These are phyloP conservation scores for Cenchrus purpureus DNA, from an alignment of 176 grass and related monocot genomes.

Conservation along the genomic window DNA sequence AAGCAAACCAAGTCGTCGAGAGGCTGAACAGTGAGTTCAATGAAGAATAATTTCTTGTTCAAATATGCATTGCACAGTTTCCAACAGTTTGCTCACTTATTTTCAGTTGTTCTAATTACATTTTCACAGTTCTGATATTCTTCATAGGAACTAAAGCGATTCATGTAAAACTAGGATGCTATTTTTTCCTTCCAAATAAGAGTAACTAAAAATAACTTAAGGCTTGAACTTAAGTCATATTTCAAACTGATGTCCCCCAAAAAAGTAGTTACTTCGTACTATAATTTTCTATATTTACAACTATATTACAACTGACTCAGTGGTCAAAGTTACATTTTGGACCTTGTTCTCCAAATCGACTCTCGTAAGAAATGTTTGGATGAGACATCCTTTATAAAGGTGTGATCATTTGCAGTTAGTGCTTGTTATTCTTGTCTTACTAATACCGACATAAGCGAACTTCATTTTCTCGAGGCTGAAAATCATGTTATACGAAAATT, in stretches of 20 bases:
- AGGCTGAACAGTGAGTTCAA: constrained; percentile 87
- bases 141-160: too few species aligned
- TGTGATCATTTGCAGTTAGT: background rate
- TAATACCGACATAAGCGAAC: background rate
- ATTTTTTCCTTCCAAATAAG: too few species aligned
- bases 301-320: background rate
- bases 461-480: background rate
- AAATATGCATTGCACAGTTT: constrained; percentile 38
- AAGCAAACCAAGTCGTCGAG: constrained; percentile 87
- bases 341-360: background rate
- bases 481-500: background rate
- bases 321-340: constrained; percentile 5
- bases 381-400: background rate
- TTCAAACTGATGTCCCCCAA: background rate
- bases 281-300: background rate
- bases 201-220: background rate
- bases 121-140: background rate
- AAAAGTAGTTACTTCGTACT: background rate
- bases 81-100: constrained; percentile 15
- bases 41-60: constrained; percentile 31
- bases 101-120: background rate
- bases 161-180: too few species aligned
- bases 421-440: background rate
- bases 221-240: background rate
- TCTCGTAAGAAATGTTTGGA: background rate